Evolutionary conservation across 768 basidiomycete species (phyloP).

Genomic region (Pisolithus microcarpus): DNA sequence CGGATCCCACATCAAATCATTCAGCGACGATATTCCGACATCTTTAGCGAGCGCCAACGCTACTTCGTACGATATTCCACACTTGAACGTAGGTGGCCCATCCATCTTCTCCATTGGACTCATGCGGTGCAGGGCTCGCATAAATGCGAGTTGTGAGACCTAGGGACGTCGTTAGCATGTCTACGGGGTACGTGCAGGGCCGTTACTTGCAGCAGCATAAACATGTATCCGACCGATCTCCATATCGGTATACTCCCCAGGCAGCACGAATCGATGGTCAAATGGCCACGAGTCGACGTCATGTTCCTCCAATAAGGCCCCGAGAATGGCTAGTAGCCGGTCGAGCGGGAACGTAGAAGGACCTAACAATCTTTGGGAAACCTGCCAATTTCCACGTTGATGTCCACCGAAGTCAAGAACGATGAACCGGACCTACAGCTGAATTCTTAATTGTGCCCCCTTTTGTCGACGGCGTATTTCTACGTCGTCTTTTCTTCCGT

Average conservation of each 20-base stretch:
- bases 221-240: conserved; percentile 58
- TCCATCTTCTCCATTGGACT: conserved; percentile 57
- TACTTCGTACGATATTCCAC: conserved; percentile 56
- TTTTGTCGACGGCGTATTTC: conserved; percentile 31
- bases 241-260: conserved; percentile 71
- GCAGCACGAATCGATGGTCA: conserved; percentile 42
- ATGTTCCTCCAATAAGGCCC: conserved; percentile 69
- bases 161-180: conserved; percentile 20
- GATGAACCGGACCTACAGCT: conserved; percentile 33
- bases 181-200: background rate
- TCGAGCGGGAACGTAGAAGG: conserved; percentile 76
- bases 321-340: conserved; percentile 72
- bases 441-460: conserved; percentile 33
- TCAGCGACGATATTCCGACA: conserved; percentile 45
- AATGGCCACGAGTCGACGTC: conserved; percentile 39
- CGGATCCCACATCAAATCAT: conserved; percentile 67
- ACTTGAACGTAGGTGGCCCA: conserved; percentile 66
- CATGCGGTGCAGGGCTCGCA: conserved; percentile 61
- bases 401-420: background rate
- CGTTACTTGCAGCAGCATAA: conserved; percentile 45
- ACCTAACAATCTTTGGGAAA: conserved; percentile 73
- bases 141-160: conserved; percentile 60
- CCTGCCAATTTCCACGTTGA: conserved; percentile 28
- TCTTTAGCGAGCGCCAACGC: conserved; percentile 52
- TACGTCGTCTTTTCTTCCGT: conserved; percentile 47